Conservation (phyloP, 495 filamentous ascomycete species). For the Talaromyces proteolyticus region DNA sequence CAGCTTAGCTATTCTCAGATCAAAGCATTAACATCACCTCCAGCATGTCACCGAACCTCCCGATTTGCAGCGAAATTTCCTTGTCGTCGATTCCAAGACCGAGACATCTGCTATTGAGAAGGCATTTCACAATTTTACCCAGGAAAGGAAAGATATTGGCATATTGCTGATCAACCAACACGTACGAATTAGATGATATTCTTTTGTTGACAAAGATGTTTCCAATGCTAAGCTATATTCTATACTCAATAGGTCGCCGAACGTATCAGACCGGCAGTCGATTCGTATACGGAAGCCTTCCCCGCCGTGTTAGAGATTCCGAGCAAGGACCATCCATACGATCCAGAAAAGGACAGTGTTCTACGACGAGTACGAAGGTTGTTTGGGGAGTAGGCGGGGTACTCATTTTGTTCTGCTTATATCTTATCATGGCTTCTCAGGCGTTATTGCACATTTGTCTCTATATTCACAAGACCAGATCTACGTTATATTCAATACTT, state of each 20-base stretch:
- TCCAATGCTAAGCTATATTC: background rate
- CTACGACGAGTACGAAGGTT: conserved; percentile 82
- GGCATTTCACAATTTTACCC: conserved; percentile 84
- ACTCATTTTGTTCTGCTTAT: background rate
- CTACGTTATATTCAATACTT: background rate
- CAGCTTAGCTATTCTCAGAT: background rate
- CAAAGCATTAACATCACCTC: background rate
- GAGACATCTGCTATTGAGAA: conserved; percentile 82
- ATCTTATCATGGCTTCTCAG: conserved; percentile 1
- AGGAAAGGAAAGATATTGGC: conserved; percentile 89
- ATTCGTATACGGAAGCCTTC: conserved; percentile 48
- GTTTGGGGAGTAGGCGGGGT: conserved; percentile 71
- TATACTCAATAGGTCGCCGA: conserved; percentile 93
- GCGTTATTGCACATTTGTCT: background rate
- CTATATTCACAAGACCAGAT: background rate
- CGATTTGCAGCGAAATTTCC: conserved; percentile 91
- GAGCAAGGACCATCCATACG: conserved; percentile 98
- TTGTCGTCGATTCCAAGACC: conserved; percentile 91
- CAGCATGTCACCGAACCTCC: conserved; percentile 75
- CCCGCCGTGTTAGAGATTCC: conserved; percentile 81
- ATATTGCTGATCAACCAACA: conserved; percentile 98
- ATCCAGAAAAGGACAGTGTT: conserved; percentile 98
- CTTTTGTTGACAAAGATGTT: background rate
- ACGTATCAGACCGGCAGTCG: conserved; percentile 72
- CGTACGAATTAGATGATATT: conserved; percentile 37